These are phyloP conservation scores for Stephanodiscus minutulus DNA, from an alignment of 108 stramenopile species.

Conservation along the genomic window DNA sequence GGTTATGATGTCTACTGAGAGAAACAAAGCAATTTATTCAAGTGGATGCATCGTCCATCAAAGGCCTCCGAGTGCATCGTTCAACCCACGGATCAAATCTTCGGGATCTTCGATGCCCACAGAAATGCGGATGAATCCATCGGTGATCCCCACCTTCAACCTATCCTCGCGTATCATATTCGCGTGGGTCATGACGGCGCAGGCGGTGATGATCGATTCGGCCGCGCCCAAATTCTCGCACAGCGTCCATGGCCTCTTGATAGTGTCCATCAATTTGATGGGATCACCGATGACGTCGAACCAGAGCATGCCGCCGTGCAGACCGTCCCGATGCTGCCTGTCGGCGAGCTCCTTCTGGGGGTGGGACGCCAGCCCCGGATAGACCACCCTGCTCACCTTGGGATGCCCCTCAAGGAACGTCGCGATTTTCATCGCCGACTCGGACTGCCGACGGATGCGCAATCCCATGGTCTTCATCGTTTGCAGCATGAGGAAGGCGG, in stretches of 20 bases:
- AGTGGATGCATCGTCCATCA: conserved; percentile 19
- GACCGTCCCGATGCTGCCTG: conserved; percentile 66
- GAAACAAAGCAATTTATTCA: no score
- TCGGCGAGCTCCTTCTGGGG: conserved; percentile 86
- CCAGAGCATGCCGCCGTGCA: conserved; percentile 89
- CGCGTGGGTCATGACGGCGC: conserved; percentile 88
- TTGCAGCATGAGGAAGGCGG: conserved; percentile 80
- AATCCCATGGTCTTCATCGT: conserved; percentile 85
- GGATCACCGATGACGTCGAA: conserved; percentile 83
- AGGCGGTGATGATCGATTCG: conserved; percentile 82
- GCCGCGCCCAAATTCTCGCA: conserved; percentile 84
- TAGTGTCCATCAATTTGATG: conserved; percentile 77
- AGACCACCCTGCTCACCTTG: conserved; percentile 70
- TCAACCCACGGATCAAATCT: conserved; percentile 71
- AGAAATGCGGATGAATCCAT: conserved; percentile 84
- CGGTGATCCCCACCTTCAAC: conserved; percentile 82
- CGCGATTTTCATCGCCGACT: conserved; percentile 75
- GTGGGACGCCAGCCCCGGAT: conserved; percentile 78
- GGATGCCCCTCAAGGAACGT: conserved; percentile 82
- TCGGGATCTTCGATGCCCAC: conserved; percentile 80
- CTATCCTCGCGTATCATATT: conserved; percentile 78
- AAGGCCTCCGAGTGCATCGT: conserved; percentile 72
- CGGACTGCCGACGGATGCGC: conserved; percentile 69
- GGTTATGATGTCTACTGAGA: neutral
- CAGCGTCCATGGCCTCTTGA: conserved; percentile 81